Evolutionary conservation across 1,284 basidiomycete species (phyloP).

Genomic region (Trichosporon ovoides): DNA sequence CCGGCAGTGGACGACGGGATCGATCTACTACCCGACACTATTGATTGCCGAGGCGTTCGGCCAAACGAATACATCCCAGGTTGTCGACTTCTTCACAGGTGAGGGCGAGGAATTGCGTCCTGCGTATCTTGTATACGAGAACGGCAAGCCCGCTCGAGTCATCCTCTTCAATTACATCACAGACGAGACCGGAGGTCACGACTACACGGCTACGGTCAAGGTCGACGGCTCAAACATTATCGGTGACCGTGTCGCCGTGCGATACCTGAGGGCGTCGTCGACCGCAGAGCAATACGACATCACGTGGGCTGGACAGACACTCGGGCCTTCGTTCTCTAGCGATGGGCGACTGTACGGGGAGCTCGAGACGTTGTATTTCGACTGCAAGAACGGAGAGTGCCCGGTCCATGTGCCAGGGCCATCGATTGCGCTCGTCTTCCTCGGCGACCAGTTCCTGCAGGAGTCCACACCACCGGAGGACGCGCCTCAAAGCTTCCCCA

Average conservation of each 20-base stretch:
- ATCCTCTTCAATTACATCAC: constrained; percentile 62
- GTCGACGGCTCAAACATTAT: constrained; percentile 7
- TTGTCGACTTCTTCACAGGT: constrained; percentile 54
- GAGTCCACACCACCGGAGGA: constrained; percentile 45
- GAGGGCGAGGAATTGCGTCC: constrained; percentile 56
- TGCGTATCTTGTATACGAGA: constrained; percentile 63
- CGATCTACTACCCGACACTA: constrained; percentile 63
- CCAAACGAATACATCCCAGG: constrained; percentile 56
- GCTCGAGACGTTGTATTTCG: constrained; percentile 54
- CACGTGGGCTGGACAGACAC: constrained; percentile 67
- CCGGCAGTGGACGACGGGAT: constrained; percentile 48
- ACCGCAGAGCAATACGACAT: constrained; percentile 64
- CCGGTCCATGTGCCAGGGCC: constrained; percentile 63
- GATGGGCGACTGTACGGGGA: constrained; percentile 60
- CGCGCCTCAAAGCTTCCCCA: constrained; percentile 56
- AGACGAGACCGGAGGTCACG: constrained; percentile 50
- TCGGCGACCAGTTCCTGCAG: constrained; percentile 52
- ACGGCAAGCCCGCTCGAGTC: constrained; percentile 53
- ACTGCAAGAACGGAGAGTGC: constrained; percentile 58
- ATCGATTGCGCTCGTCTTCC: constrained; percentile 65
- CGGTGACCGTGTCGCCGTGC: constrained; percentile 20
- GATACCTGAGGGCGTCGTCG: constrained; percentile 50
- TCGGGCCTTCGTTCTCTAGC: constrained; percentile 59
- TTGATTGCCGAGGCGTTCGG: constrained; percentile 65
- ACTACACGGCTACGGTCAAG: constrained; percentile 37